Conservation (phyloP, 1,284 basidiomycete genomes). For the Ceratorhiza oryzae-sativae region DNA sequence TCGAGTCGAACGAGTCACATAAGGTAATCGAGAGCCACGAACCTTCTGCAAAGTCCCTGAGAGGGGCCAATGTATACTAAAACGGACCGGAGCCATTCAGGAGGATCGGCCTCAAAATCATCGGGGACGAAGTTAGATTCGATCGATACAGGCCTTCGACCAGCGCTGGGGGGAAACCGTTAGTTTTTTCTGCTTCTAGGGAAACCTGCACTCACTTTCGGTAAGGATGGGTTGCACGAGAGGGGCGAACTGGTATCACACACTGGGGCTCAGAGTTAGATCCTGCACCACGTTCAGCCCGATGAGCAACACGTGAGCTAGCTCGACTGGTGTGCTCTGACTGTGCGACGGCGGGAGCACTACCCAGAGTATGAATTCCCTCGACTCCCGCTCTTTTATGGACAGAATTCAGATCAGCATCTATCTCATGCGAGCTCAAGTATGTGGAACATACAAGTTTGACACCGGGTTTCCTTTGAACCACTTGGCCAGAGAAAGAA, state of each 20-base stretch:
- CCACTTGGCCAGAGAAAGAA: not conserved
- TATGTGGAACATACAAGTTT: too few relatives aligned
- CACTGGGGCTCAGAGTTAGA: too few relatives aligned
- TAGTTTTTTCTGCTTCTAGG: too few relatives aligned
- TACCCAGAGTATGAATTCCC: too few relatives aligned
- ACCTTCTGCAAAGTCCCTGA: not conserved
- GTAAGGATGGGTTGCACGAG: constrained; percentile 1
- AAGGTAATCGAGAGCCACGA: not conserved
- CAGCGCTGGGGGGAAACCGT: too few relatives aligned
- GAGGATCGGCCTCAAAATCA: not conserved
- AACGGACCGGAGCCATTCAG: not conserved
- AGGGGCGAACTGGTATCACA: not conserved
- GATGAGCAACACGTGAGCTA: not conserved
- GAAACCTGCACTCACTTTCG: not conserved
- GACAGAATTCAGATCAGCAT: too few relatives aligned
- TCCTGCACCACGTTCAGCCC: too few relatives aligned
- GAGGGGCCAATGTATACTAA: not conserved
- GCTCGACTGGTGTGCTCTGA: too few relatives aligned
- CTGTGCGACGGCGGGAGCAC: too few relatives aligned
- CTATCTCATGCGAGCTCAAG: not conserved
- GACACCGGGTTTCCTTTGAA: not conserved
- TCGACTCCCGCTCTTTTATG: too few relatives aligned
- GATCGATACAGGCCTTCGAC: too few relatives aligned
- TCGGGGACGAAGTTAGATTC: too few relatives aligned
- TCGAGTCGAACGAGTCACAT: not conserved